Base-by-base conservation (phyloP, 2,329 filamentous ascomycete genomes). In the Zymoseptoria tritici region DNA sequence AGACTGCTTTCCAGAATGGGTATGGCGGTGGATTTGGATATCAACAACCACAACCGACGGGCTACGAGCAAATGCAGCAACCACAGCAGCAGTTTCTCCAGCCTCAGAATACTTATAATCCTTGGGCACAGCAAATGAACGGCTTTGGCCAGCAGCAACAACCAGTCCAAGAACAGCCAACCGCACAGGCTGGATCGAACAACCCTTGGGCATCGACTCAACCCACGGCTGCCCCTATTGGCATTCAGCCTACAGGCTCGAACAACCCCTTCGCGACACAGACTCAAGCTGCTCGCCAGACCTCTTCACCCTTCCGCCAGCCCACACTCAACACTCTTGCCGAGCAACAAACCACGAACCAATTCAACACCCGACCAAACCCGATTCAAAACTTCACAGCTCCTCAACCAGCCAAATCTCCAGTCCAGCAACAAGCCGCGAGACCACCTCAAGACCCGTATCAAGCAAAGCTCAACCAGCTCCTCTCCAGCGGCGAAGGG, bases 261-360 rank as follows among this genome's bases (percentile, higher is more conserved):
- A 99, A 99, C 80, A 99, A 99, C 73, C 94, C 94, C 2, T 99
- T 99, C 71, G 93, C 94, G 24, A 81, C 83, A 11, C 83, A 87
- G n/a, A 77, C 83, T 66, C 77, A 86, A 80, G 70, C 86, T 78
- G 13, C 36, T 16, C 72, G 81, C 79, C 64, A 83, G 78, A 64
- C 70, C 60, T 52, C 73, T 68, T 62, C 81, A 81, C 73, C 78
- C 20, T 80, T 81, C 26, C 80, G 83, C 7, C 84, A 89, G 61
- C 86, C 90, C 11, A 85, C 87, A 2, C 82, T 97, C 55, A 85
- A 85, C 67, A 85, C 87, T 3, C 80, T 97, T 16, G 87, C 87
- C 26, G 92, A 97, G 75, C 91, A 96, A 72, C 90, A 92, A 78
- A 88, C 89, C 0, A 83, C 92, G 16, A 83, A 77, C 5, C 78